Evolutionary conservation across 176 grass and related monocot species (phyloP), one percentile per base, ranked within the genome.

Genomic region (Elaeis guineensis): DNA sequence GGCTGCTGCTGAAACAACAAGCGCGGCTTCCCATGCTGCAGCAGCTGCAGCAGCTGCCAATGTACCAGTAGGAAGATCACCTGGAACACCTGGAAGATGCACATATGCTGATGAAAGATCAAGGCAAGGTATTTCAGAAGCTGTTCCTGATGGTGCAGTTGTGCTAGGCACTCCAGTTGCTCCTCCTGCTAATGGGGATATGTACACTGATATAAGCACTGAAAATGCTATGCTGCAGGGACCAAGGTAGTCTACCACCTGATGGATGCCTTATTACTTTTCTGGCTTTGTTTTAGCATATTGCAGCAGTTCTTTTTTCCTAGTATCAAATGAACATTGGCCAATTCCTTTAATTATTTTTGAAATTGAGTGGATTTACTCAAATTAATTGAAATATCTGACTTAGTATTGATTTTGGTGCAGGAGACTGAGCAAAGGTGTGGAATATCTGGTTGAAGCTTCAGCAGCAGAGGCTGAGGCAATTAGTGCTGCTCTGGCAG

Each of bases 151-250:
- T 78, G 84, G 84, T 78, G 71, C 93, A 67, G 79, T 98, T 64
- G 84, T 92, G 66, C 70, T 98, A 72, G 93, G 87, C 71, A 85
- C 81, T 75, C 87, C 87, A 29, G 93, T 98, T 80, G 93, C 87
- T 63, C 76, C 84, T 76, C 87, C 93, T 49, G 75, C 89, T 55
- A 98, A 98, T 78, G 87, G 83, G 52, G 87, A 88, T 76, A 75
- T 88, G 58, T 68, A 80, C 52, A 82, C 81, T 69, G 93, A 98
- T 78, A 98, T 92, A 70, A 98, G 87, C 77, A 69, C 87, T 62
- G 93, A 98, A 76, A 92, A 98, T 72, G 83, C 93, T 16, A 62
- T 89, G 64, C 72, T 90, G 15, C 87, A 89, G 67, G 87, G 83
- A 75, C 84, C 82, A 63, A 92, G 93, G 93, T 98, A 83, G 55